Evolutionary conservation across 805 yeast genomes (phyloP), one percentile per base, ranked within the genome.

Genomic region (Teunomyces atbi): DNA sequence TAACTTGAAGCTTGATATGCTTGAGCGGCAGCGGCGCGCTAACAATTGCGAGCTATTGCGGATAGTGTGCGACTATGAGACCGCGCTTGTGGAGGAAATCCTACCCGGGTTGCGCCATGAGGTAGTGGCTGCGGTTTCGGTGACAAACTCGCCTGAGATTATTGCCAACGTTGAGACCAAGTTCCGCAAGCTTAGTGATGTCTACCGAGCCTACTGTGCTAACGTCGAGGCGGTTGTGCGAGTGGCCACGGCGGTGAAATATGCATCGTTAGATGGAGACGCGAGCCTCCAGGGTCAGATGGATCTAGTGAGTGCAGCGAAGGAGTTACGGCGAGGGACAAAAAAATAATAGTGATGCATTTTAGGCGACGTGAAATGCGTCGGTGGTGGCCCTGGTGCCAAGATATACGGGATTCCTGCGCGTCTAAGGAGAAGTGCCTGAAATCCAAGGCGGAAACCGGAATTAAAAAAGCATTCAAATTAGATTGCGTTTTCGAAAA

Each of bases 21-120:
- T 70, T 5, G 54, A 57, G 33, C 47, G 46, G 15, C 45, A 44
- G 19, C 62, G 62, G 19, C 43, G 23, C 8, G 38, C 30, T n/a
- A 57, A 52, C 26, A 71, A 69, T 47, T 20, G 45, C 18, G 54
- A 66, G 27, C 49, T 68, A 5, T 45, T 54, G 12, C 42, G 49
- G 27, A 47, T 67, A 0, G 48, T 65, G 11, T 46, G 54, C 16
- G 58, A 58, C 18, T 71, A 69, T 53, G 73, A 69, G 43, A 42
- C 38, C 18, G 58, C 66, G n/a, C 54, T 69, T 3, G 46, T 58
- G 2, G 55, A 51, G 11, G 55, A 54, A 16, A 48, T 70, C 7
- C 38, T 68, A 7, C 75, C 74, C 1, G 45, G 49, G 23, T 52
- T 70, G 18, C 49, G 70, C 12, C 39, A 44, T 15, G 67, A 64